phyloP scores from a whole-genome alignment of 2,329 filamentous ascomycete species.

The Colletotrichum sojae region DNA sequence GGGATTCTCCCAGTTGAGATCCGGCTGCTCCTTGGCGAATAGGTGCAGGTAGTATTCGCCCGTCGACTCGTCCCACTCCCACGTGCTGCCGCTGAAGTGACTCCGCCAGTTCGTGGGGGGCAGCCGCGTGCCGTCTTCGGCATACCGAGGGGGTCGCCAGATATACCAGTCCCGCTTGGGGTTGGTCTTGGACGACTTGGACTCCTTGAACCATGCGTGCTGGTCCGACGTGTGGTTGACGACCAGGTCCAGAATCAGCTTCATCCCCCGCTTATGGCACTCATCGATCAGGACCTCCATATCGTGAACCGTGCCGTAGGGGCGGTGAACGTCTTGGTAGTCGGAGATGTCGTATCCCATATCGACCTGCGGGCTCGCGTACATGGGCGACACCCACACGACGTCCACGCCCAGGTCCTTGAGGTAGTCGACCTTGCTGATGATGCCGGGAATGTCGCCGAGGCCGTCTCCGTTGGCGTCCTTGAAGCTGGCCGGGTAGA shows the following conservation, averaged over 20 bases:
- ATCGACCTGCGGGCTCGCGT: constrained; percentile 74
- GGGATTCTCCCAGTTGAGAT: constrained; percentile 87
- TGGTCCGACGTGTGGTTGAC: constrained; percentile 83
- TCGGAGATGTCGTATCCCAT: constrained; percentile 81
- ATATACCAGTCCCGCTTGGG: constrained; percentile 80
- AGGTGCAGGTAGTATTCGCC: constrained; percentile 84
- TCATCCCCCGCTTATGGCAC: constrained; percentile 75
- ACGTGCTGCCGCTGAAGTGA: constrained; percentile 73
- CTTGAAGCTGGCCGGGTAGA: constrained; percentile 72
- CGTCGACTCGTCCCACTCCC: constrained; percentile 81
- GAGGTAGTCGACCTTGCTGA: constrained; percentile 73
- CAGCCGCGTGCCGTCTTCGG: constrained; percentile 70
- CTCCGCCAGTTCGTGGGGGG: constrained; percentile 83
- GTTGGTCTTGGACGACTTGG: constrained; percentile 71
- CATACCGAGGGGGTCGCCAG: constrained; percentile 67
- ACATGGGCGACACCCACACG: constrained; percentile 78
- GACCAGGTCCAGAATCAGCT: constrained; percentile 81
- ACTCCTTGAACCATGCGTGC: constrained; percentile 80
- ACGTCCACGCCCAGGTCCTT: constrained; percentile 73
- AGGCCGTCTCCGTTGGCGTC: constrained; percentile 72
- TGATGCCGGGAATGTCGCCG: constrained; percentile 75
- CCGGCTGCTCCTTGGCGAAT: constrained; percentile 82
- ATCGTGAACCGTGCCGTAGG: constrained; percentile 77
- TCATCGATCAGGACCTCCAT: constrained; percentile 73
- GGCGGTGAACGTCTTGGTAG: constrained; percentile 75